These are phyloP conservation scores for Sphaceloma murrayae DNA, from an alignment of 2,329 filamentous ascomycete species.

Conservation along the genomic window DNA sequence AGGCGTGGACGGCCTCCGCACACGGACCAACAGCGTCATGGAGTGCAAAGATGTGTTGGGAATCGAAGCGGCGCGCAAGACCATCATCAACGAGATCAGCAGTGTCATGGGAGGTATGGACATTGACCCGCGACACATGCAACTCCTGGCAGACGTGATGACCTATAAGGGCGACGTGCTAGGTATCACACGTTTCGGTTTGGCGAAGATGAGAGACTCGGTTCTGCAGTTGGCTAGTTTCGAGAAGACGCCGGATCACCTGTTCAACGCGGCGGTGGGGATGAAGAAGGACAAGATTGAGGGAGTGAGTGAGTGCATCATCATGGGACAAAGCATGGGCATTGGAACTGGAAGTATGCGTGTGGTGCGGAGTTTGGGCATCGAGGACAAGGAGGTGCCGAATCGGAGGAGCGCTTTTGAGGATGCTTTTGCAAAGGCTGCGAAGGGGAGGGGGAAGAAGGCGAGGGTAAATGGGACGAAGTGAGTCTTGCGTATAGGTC, in stretches of 20 bases:
- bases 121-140: slow-evolving; percentile 97
- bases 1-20: slow-evolving; percentile 69
- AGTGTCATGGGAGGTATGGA: slow-evolving; percentile 88
- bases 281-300: slow-evolving; percentile 91
- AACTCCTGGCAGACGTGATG: slow-evolving; percentile 95
- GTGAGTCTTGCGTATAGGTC: not conserved
- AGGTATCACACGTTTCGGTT: slow-evolving; percentile 90
- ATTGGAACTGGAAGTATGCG: slow-evolving; percentile 89
- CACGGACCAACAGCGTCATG: slow-evolving; percentile 78
- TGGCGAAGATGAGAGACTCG: slow-evolving; percentile 91
- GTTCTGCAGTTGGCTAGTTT: slow-evolving; percentile 92
- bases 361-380: slow-evolving; percentile 67
- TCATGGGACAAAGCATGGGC: slow-evolving; percentile 91
- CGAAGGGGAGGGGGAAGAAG: not conserved
- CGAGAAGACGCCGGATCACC: slow-evolving; percentile 94
- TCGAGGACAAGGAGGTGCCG: slow-evolving; percentile 45
- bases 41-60: slow-evolving; percentile 80
- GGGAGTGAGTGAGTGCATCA: slow-evolving; percentile 93
- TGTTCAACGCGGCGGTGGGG: slow-evolving; percentile 86
- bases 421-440: slow-evolving; percentile 12
- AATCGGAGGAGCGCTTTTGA: slow-evolving; percentile 19
- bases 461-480: slow-evolving; percentile 12
- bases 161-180: slow-evolving; percentile 96
- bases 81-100: slow-evolving; percentile 81
- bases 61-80: slow-evolving; percentile 84